Base-by-base conservation (phyloP, 1,284 basidiomycete species). In the Rhodotorula sp. region DNA sequence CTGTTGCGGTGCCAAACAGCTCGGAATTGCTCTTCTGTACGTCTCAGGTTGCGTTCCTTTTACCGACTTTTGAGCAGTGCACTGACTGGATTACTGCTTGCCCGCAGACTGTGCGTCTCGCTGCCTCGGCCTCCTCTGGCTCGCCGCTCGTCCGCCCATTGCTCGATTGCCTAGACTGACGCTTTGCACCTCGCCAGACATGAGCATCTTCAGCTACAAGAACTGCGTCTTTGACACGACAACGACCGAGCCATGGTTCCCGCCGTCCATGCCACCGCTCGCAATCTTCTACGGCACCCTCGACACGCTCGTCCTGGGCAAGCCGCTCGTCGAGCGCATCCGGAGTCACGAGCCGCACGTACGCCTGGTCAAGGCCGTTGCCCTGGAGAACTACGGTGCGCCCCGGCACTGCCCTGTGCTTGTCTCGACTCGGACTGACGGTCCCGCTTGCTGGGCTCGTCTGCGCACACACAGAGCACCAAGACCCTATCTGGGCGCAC, bases 181-280 rank as follows among this genome's bases (percentile, higher is more conserved):
- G 10, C 2, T 53, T 1, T 13, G 13, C 13, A 1, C 52, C 68
- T 23, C n/a, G 49, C 27, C 48, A 67, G 86, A 86, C 27, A 85
- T 85, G 78, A 84, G 83, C 74, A 85, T 86, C 0, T 87, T 87
- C 67, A 85, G 86, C 0, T 82, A 84, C 61, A 81, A 85, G 52
- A 84, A 85, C 73, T 86, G 86, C 73, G 84, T 84, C 2, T 80
- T 88, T 62, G 86, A 87, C 74, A 83, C 84, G 45, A 78, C 48
- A 19, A 49, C 79, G 5, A 77, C 84, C 8, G 82, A 84, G 10
- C 80, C 81, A 54, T 88, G 85, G 85, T 87, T 84, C 70, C 84
- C 85, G 71, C 79, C 81, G 19, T 80, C 82, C 8, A 87, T 87
- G 81, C 87, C 87, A 0, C 86, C 87, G 0, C 77, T 87, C 12